Percentiles rank a stretch among this genome's conserved stretches.
Conservation (phyloP, 2,329 filamentous ascomycete species). For the Endoconidiophora laricicola region DNA sequence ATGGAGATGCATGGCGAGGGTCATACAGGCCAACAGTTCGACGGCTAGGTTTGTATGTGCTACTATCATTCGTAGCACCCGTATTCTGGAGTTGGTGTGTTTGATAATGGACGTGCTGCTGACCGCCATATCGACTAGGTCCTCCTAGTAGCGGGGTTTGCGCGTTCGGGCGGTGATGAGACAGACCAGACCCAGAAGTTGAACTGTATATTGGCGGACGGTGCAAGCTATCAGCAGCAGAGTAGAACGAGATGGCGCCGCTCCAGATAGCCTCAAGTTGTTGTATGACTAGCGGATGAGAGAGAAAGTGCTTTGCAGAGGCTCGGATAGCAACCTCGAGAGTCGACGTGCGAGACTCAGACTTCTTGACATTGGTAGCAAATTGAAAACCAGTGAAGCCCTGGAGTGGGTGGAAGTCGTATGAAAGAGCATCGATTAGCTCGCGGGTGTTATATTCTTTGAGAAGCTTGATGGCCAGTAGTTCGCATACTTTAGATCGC, state of each 20-base stretch:
- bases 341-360: slow-evolving; percentile 61
- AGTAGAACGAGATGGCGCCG: slow-evolving; percentile 87
- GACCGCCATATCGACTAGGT: not conserved
- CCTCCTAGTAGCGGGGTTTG: slow-evolving; percentile 9
- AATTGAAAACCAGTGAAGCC: slow-evolving; percentile 42
- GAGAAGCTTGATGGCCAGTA: slow-evolving; percentile 74
- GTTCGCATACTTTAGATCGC: slow-evolving; percentile 73
- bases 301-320: slow-evolving; percentile 80
- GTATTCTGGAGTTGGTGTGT: not conserved
- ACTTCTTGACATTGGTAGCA: slow-evolving; percentile 20
- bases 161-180: slow-evolving; percentile 2
- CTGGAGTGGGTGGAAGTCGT: slow-evolving; percentile 87
- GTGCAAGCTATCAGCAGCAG: slow-evolving; percentile 70
- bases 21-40: slow-evolving; percentile 79
- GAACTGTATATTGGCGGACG: slow-evolving; percentile 25
- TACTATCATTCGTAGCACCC: slow-evolving; percentile 11
- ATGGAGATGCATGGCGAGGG: slow-evolving; percentile 71
- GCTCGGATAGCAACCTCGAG: slow-evolving; percentile 86
- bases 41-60: slow-evolving; percentile 25
- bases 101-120: slow-evolving; percentile 7
- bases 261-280: slow-evolving; percentile 97
- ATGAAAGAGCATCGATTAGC: slow-evolving; percentile 83
- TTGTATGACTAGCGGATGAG: slow-evolving; percentile 80
- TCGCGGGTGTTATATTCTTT: slow-evolving; percentile 82
- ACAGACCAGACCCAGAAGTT: not conserved